A percentile compares a stretch with the other conserved stretches of the same genome.
phyloP scores from a whole-genome alignment of 2,329 filamentous ascomycete species.

The Decorospora gaudefroyi region DNA sequence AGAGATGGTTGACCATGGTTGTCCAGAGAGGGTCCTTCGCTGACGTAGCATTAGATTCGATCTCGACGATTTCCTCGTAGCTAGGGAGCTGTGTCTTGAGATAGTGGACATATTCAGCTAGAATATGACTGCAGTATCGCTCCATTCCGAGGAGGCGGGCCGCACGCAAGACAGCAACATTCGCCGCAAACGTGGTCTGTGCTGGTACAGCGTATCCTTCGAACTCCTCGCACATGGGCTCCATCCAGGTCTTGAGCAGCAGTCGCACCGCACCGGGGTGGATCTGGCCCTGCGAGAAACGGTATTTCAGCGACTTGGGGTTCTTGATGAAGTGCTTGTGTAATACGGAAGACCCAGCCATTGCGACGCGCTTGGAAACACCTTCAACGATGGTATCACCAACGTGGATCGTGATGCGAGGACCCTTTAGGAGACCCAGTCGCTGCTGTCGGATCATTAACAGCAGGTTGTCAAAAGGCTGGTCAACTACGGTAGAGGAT shows the following conservation, averaged over 20 bases:
- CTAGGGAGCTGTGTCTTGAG: conserved; percentile 15
- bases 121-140: conserved; percentile 14
- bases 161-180: conserved; percentile 17
- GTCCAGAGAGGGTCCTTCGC: conserved; percentile 22
- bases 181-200: conserved; percentile 6
- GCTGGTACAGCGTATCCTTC: conserved; percentile 8
- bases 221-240: conserved; percentile 8
- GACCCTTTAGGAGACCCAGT: conserved; percentile 9
- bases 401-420: conserved; percentile 13
- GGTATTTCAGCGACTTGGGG: conserved; percentile 11
- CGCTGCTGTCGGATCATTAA: conserved; percentile 16
- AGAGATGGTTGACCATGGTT: conserved; percentile 21
- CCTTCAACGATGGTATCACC: conserved; percentile 3
- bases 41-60: conserved; percentile 12
- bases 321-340: conserved; percentile 13
- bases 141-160: conserved; percentile 23
- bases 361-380: conserved; percentile 20
- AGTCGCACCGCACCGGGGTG: conserved; percentile 8
- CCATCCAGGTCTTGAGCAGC: conserved; percentile 16
- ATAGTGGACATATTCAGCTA: conserved; percentile 7
- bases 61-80: conserved; percentile 18
- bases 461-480: conserved; percentile 10
- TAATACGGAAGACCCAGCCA: conserved; percentile 18
- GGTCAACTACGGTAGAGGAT: conserved; percentile 2
- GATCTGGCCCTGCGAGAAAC: conserved; percentile 1